Percentiles rank a stretch among this genome's conserved stretches.
Conservation (phyloP, 2,329 filamentous ascomycete genomes). For the Ophiosphaerella herpotricha region DNA sequence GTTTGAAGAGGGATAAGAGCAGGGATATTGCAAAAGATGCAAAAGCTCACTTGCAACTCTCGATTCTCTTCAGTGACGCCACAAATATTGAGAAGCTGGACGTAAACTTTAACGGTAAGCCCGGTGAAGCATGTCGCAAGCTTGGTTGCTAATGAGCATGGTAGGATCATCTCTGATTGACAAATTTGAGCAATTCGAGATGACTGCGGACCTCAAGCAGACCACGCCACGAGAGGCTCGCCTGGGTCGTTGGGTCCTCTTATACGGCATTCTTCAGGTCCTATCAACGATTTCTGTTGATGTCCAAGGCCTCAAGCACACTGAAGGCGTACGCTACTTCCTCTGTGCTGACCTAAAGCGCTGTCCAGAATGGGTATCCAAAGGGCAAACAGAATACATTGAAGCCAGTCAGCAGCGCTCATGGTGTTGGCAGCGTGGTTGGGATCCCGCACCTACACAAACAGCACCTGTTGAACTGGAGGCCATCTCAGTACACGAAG, state of each 20-base stretch:
- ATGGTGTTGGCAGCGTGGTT: conserved; percentile 45
- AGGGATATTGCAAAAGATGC: conserved; percentile 40
- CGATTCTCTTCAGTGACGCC: conserved; percentile 47
- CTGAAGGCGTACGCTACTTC: conserved; percentile 46
- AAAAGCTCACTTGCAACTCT: conserved; percentile 47
- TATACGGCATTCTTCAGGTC: conserved; percentile 50
- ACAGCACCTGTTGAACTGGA: conserved; percentile 39
- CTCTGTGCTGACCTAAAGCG: conserved; percentile 46
- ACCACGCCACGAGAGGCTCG: conserved; percentile 48
- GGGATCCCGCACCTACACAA: conserved; percentile 28
- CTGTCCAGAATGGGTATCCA: conserved; percentile 44
- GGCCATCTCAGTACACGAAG: conserved; percentile 9
- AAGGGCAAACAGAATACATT: conserved; percentile 27
- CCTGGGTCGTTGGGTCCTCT: conserved; percentile 50
- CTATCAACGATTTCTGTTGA: conserved; percentile 50
- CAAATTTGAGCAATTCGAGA: conserved; percentile 48
- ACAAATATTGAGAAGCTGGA: conserved; percentile 48
- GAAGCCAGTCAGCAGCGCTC: conserved; percentile 39
- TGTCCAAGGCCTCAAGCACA: conserved; percentile 44
- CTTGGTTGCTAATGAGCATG: conserved; percentile 7
- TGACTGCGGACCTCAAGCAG: conserved; percentile 37
- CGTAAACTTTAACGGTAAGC: conserved; percentile 42
- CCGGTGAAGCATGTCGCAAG: neutral
- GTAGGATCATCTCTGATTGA: conserved; percentile 48
- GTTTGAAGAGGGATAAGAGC: conserved; percentile 43